Conservation (phyloP, 768 basidiomycete species). For the Leccinum rimulosum region DNA sequence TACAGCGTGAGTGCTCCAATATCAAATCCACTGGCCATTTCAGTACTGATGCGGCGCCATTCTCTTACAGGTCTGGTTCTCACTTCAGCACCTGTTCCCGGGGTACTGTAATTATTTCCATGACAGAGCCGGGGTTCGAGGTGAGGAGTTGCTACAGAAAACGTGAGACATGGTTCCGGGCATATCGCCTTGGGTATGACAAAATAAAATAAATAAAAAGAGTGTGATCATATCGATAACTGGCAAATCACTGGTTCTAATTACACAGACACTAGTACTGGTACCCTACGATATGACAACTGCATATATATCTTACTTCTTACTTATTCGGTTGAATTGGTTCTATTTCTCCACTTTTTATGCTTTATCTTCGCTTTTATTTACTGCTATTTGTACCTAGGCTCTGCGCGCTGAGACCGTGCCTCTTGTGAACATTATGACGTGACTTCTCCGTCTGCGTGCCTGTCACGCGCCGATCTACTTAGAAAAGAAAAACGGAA, state of each 20-base stretch:
- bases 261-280: too few species aligned
- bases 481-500: too few species aligned
- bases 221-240: not conserved
- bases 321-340: not conserved
- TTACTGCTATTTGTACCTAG: too few species aligned
- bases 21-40: not conserved
- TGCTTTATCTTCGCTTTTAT: too few species aligned
- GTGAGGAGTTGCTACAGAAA: conserved; percentile 18
- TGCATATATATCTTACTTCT: not conserved
- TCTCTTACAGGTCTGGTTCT: conserved; percentile 33
- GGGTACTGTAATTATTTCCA: conserved; percentile 37
- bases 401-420: too few species aligned
- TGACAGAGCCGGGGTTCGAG: conserved; percentile 5
- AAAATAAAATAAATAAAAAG: not conserved
- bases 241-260: not conserved
- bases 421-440: too few species aligned
- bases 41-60: not conserved
- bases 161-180: conserved; percentile 19
- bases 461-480: too few species aligned
- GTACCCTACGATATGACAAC: not conserved
- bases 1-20: conserved; percentile 32
- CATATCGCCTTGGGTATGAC: not conserved
- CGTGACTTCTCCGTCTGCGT: too few species aligned
- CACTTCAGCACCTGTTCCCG: conserved; percentile 33
- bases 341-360: too few species aligned